These are phyloP conservation scores for Blastobotrys parvus DNA, from an alignment of 805 yeast species.

Conservation along the genomic window DNA sequence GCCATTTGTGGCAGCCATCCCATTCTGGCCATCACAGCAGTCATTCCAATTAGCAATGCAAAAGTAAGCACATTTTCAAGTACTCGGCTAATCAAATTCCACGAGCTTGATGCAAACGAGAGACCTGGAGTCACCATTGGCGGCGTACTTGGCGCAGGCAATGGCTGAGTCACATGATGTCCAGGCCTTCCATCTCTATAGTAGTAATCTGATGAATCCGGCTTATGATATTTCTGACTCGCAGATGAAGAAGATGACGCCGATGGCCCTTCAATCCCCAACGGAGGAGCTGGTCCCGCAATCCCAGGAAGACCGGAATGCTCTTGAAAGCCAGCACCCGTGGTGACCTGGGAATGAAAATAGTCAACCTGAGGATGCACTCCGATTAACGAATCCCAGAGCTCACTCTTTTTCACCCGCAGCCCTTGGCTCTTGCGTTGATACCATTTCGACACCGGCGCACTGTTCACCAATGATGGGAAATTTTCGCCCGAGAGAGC, in stretches of 20 bases:
- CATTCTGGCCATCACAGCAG: conserved; percentile 21
- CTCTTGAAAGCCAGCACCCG: background rate
- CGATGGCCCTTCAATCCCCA: conserved; percentile 3
- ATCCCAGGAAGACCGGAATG: conserved; percentile 4
- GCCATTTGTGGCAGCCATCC: conserved; percentile 21
- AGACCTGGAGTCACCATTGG: conserved; percentile 8
- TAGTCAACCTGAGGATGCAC: conserved; percentile 14
- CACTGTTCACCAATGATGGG: conserved; percentile 74
- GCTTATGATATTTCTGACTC: background rate
- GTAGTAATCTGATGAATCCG: background rate
- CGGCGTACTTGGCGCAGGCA: conserved; percentile 3
- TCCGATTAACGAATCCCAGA: conserved; percentile 15
- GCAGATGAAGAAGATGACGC: background rate
- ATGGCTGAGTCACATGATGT: background rate
- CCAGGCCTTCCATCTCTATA: background rate
- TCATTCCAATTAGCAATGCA: conserved; percentile 22
- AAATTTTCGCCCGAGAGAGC: conserved; percentile 73
- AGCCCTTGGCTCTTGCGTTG: conserved; percentile 11
- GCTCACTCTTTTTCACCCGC: conserved; percentile 6
- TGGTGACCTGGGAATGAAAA: background rate
- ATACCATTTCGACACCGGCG: conserved; percentile 65
- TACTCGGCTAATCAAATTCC: conserved; percentile 16
- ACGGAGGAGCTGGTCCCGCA: conserved; percentile 4
- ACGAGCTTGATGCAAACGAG: conserved; percentile 4
- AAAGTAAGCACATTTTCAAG: conserved; percentile 36